These are phyloP conservation scores for Fusarium goolgardi DNA, from an alignment of 2,329 filamentous ascomycete species.

Conservation along the genomic window DNA sequence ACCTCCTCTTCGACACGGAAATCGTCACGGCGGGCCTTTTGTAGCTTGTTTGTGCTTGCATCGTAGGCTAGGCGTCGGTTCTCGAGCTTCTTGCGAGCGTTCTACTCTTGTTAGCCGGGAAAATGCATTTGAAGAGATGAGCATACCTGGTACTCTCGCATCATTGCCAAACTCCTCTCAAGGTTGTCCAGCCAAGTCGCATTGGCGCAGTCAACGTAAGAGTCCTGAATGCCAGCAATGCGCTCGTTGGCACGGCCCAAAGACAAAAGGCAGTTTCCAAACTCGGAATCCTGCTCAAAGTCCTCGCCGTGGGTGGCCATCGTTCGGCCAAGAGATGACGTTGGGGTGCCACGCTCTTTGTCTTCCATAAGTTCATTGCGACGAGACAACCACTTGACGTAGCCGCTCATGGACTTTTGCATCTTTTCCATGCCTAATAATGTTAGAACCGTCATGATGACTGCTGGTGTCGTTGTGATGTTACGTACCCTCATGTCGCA, in stretches of 20 bases:
- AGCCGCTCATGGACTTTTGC: slow-evolving; percentile 85
- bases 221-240: slow-evolving; percentile 85
- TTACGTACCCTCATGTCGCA: slow-evolving; percentile 83
- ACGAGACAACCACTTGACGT: slow-evolving; percentile 88
- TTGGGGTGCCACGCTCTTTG: slow-evolving; percentile 85
- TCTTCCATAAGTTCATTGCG: slow-evolving; percentile 83
- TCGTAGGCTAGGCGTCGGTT: slow-evolving; percentile 90
- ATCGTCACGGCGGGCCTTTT: slow-evolving; percentile 94
- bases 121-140: background rate
- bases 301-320: slow-evolving; percentile 94
- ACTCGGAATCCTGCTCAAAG: slow-evolving; percentile 90
- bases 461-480: background rate
- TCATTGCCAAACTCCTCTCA: slow-evolving; percentile 88
- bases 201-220: slow-evolving; percentile 81
- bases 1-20: slow-evolving; percentile 94
- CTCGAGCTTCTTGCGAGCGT: slow-evolving; percentile 93
- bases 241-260: slow-evolving; percentile 88
- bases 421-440: slow-evolving; percentile 85
- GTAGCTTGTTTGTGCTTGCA: slow-evolving; percentile 87
- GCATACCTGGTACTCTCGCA: slow-evolving; percentile 95
- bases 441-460: slow-evolving; percentile 19
- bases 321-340: slow-evolving; percentile 81
- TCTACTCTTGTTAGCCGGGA: slow-evolving; percentile 55
- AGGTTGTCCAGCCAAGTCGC: slow-evolving; percentile 91
- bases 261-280: slow-evolving; percentile 85